These are phyloP conservation scores for Acidiella bohemica DNA, from an alignment of 495 filamentous ascomycete species.

Conservation along the genomic window DNA sequence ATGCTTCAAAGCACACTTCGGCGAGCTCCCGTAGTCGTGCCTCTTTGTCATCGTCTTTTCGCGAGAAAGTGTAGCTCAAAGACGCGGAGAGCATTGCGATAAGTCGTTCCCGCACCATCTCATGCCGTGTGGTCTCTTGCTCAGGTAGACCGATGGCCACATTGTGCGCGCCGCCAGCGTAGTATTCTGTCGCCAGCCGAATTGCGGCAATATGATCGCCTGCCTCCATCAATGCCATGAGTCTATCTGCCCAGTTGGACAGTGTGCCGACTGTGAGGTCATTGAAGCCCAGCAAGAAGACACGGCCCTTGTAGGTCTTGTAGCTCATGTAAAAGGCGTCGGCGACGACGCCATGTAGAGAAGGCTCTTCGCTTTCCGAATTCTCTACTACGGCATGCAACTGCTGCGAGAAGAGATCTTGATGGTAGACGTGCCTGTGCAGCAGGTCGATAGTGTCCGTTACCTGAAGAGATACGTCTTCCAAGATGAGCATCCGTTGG, in stretches of 20 bases:
- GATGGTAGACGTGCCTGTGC: conserved; percentile 82
- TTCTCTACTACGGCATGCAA: conserved; percentile 74
- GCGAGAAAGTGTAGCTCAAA: conserved; percentile 70
- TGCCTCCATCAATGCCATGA: conserved; percentile 91
- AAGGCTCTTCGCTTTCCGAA: conserved; percentile 71
- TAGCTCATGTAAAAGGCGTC: conserved; percentile 98
- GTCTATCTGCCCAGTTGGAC: conserved; percentile 95
- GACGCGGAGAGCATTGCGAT: conserved; percentile 92
- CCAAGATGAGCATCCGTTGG: conserved; percentile 80
- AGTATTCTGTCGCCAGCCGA: conserved; percentile 77
- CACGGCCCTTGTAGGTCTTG: conserved; percentile 80
- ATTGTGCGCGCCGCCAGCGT: conserved; percentile 75
- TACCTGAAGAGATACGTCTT: conserved; percentile 74
- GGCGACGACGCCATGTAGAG: conserved; percentile 90
- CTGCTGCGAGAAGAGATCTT: conserved; percentile 73
- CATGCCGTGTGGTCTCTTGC: conserved; percentile 59
- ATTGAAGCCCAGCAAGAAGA: conserved; percentile 82
- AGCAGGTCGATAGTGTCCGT: conserved; percentile 90
- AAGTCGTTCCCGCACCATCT: conserved; percentile 74
- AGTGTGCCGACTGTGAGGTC: conserved; percentile 78
- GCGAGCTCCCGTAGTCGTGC: conserved; percentile 55
- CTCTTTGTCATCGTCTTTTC: conserved; percentile 25
- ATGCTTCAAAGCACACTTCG: conserved; percentile 68
- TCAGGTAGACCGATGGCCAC: conserved; percentile 87
- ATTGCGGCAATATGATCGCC: conserved; percentile 90